Evolutionary conservation across 768 basidiomycete genomes (phyloP).

Genomic region (Boletus edulis): DNA sequence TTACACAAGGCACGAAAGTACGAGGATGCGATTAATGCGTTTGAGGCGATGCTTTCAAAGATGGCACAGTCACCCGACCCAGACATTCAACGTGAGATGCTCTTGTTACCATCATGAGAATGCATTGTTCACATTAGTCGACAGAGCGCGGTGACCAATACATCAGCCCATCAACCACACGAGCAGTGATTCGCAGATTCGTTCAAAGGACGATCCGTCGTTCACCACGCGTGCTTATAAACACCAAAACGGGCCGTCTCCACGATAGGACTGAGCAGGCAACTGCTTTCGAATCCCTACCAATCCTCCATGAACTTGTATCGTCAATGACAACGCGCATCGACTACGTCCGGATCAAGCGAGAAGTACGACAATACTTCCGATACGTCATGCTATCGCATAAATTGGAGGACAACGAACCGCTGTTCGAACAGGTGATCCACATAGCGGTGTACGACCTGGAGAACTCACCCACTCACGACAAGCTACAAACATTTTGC

Average conservation of each 20-base stretch:
- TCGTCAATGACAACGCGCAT: not conserved
- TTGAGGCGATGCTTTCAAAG: not conserved
- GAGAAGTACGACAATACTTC: not conserved
- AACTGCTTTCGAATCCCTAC: not conserved
- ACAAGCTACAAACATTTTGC: not conserved
- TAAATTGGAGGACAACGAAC: not conserved
- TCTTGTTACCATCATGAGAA: too few relatives aligned
- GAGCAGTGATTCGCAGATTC: not conserved
- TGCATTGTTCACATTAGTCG: not conserved
- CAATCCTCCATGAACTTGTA: not conserved
- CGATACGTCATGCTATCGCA: not conserved
- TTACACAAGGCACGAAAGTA: not conserved
- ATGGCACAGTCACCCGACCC: not conserved
- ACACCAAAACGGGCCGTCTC: not conserved
- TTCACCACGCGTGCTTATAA: not conserved
- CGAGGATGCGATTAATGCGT: not conserved
- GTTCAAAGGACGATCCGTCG: not conserved
- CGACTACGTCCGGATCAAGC: not conserved
- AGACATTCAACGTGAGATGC: not conserved
- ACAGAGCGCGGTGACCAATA: not conserved
- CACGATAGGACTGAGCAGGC: not conserved
- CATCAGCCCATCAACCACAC: not conserved
- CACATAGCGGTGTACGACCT: not conserved
- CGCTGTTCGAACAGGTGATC: not conserved
- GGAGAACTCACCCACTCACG: not conserved